Evolutionary conservation across 441 rosid genomes (phyloP).

Genomic region (Aquilaria agallochum): DNA sequence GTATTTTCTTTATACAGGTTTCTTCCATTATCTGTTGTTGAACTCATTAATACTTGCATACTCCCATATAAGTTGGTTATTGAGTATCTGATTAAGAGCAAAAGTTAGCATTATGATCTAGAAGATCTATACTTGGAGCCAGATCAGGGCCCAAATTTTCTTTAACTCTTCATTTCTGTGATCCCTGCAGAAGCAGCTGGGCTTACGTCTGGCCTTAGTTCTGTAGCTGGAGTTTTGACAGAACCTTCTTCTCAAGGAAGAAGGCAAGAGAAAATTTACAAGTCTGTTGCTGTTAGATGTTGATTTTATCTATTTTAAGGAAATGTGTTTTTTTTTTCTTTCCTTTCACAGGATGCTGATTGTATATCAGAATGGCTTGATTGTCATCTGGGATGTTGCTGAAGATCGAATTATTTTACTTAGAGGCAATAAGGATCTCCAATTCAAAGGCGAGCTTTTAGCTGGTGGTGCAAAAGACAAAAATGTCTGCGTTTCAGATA

Average conservation of each 20-base stretch:
- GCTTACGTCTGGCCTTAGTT: slow-evolving; percentile 40
- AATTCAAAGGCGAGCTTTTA: slow-evolving; percentile 32
- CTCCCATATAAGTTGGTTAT: slow-evolving; percentile 6
- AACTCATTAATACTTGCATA: no score
- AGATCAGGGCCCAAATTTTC: no score
- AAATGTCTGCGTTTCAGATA: slow-evolving; percentile 27
- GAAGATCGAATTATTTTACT: slow-evolving; percentile 40
- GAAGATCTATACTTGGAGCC: no score
- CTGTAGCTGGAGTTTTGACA: slow-evolving; percentile 60
- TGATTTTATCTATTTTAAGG: slow-evolving; percentile 7
- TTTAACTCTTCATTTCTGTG: slow-evolving; percentile 2
- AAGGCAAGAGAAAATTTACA: slow-evolving; percentile 29
- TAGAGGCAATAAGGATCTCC: slow-evolving; percentile 53
- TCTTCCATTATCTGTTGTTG: no score
- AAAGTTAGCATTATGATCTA: no score
- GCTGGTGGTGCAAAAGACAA: slow-evolving; percentile 29
- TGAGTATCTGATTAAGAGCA: no score
- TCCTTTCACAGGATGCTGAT: slow-evolving; percentile 62
- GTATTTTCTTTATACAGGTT: no score
- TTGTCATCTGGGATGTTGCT: slow-evolving; percentile 65
- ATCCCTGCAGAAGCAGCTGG: slow-evolving; percentile 46
- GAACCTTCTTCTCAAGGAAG: slow-evolving; percentile 55
- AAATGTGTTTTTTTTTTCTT: neutral
- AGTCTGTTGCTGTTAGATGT: slow-evolving; percentile 7
- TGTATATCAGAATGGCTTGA: slow-evolving; percentile 52